Percentiles rank a stretch among this genome's conserved stretches.
Conservation (phyloP, 2,329 filamentous ascomycete genomes). For the Talaromyces rugulosus region DNA sequence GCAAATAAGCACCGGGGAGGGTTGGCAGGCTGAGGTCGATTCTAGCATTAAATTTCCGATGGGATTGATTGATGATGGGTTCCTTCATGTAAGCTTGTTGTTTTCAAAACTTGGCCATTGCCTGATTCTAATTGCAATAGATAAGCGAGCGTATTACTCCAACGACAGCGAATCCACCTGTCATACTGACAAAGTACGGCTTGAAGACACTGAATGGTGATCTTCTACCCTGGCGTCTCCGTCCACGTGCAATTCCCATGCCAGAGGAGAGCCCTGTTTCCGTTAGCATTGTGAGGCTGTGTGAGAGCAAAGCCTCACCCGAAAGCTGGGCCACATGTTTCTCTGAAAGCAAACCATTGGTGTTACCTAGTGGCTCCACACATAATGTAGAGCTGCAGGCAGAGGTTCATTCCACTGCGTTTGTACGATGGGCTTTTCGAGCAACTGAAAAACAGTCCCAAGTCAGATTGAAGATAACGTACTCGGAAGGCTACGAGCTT, state of each 20-base stretch:
- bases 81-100: slow-evolving; percentile 41
- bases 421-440: slow-evolving; percentile 1
- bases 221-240: slow-evolving; percentile 36
- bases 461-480: slow-evolving; percentile 23
- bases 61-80: slow-evolving; percentile 34
- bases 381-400: slow-evolving; percentile 3
- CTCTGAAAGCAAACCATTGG: not conserved
- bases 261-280: slow-evolving; percentile 21
- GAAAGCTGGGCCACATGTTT: not conserved
- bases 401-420: not conserved
- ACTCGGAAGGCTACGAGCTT: slow-evolving; percentile 30
- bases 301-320: not conserved
- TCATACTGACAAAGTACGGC: slow-evolving; percentile 22
- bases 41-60: slow-evolving; percentile 20
- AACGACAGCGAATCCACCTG: not conserved
- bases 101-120: too few species aligned
- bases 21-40: slow-evolving; percentile 19
- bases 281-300: slow-evolving; percentile 19
- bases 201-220: slow-evolving; percentile 37
- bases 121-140: too few species aligned
- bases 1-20: slow-evolving; percentile 13
- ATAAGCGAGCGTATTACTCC: slow-evolving; percentile 3
- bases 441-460: slow-evolving; percentile 7
- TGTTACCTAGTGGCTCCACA: slow-evolving; percentile 14
- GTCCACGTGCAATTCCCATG: slow-evolving; percentile 35